Base-by-base conservation (phyloP, 2,329 filamentous ascomycete genomes). In the Epichloe hybrida region DNA sequence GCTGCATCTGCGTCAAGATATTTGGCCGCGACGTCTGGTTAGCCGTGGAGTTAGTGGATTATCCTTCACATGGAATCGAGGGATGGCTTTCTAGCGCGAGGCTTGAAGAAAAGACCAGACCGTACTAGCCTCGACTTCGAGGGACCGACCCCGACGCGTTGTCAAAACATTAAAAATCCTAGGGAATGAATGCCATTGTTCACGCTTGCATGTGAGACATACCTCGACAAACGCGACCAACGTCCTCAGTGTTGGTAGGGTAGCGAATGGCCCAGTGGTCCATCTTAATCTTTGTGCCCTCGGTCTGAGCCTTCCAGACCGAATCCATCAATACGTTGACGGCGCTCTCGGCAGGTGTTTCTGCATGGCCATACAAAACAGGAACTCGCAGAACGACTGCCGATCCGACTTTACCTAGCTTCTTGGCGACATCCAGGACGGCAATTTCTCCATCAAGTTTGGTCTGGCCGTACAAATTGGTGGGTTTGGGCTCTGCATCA, bases 241-340 rank as follows among this genome's bases (percentile, higher is more conserved):
- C 83, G 61, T 95, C 90, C 62, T 88, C 84, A 0, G 88, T 95
- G 63, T 93, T 93, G 7, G 89, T 95, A 8, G 89, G 89, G 68
- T 88, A 95, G 31, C 89, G 78, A 48, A 86, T 69, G 1, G 86
- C 83, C 81, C 88, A 95, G 64, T 94, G 83, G 61, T 95, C 89
- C 81, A 95, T 90, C 62, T 79, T 82, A 40, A 89, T 72, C 51
- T 75, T 75, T 2, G 73, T 72, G 5, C 72, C 77, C 38, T 73
- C 69, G 47, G 81, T 77, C 63, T 90, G 85, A 0, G 81, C 77
- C 64, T 86, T 86, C 79, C 80, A 84, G 6, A 95, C 75, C 1
- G 76, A 71, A 49, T 91, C 86, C 68, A 95, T 77, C 46, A 96
- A 73, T 0, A 83, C 75, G 61, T 95, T 95, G 43, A 95, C 79